Base-by-base conservation (phyloP, 169 alveolate genomes). In the Babesia bigemina region DNA sequence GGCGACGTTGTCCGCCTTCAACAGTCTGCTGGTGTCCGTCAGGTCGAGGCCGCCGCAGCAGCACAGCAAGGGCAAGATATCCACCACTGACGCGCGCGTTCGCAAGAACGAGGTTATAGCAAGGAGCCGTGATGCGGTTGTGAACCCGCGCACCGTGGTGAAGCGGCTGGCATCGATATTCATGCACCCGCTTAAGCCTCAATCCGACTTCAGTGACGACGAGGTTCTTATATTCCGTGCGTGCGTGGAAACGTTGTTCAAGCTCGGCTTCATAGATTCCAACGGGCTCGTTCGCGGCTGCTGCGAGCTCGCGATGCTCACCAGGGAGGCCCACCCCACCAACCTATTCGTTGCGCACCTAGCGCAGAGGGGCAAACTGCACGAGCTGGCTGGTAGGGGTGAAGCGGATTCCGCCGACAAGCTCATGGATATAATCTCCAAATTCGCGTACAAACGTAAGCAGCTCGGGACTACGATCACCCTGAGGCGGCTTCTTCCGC, bases 221-320 rank as follows among this genome's bases (percentile, higher is more conserved):
- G 72, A 76, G 14, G 67, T 63, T n/a, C 28, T 75, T 4, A 60
- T 57, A 0, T 81, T 72, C 57, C 62, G 82, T 26, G 67, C 85
- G 21, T 78, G 69, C 61, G 62, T 83, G 66, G 91, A 89, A 63
- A 86, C 78, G 26, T 79, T 89, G 47, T 63, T 89, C 52, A 75
- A 69, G 55, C 81, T 85, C 61, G 94, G 87, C 26, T 71, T 86
- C n/a, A 28, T 89, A 42, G 94, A 89, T 79, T 74, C 71, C 22
- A 75, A 82, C 22, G 85, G 94, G 16, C 63, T 77, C 33, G 63
- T 86, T 59, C 63, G 75, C 26, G 88, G 88, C 47, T 82, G 90
- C 58, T 86, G 86, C 55, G 94, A 86, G 52, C 66, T 85, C 47
- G 75, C 92, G 29, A 52, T 89, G 50, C 70, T 89, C 33, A 82